Evolutionary conservation across 306 rosid genomes (phyloP), one percentile per base, ranked within the genome.

Genomic region (Vigna reflexopilosa): DNA sequence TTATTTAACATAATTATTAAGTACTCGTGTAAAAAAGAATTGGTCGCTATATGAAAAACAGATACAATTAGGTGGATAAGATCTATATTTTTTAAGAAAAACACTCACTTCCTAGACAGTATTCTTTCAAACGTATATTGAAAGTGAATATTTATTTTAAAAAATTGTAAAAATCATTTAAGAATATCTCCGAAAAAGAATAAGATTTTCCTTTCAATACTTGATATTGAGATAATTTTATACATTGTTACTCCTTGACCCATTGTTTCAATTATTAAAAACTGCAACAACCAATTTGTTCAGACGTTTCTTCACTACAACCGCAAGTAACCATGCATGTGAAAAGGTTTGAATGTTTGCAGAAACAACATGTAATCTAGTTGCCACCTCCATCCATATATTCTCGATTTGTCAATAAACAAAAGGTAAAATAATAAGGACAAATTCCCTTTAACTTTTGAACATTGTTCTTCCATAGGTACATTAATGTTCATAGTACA

Each of bases 401-500:
- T 66, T 20, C 17, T 66, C 26, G 30, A 17, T 9, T 36, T 64
- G 13, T 64, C 17, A 28, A n/a, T 5, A 42, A 20, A 15, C 54
- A 19, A 62, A 65, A 44, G 0, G n/a, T 6, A 24, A 9, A 6
- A n/a, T 17, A 22, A 56, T 34, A 0, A 26, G 16, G 50, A 44
- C 68, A 67, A 48, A 22, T 82, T 81, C 68, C 76, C 28, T 34
- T 69, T 67, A 75, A 54, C 70, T 69, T 48, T 54, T 48, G 57
- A 77, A 42, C 44, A 16, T 4, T 48, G 17, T 51, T 45, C 42
- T 66, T 62, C 52, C 62, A 30, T 9, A 20, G 67, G 44, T 51
- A 76, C 32, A 56, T 32, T 42, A 11, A 80, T 78, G 64, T 66
- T 75, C 77, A 76, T 71, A 49, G 38, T 66, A 73, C 45, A 65